Base-by-base conservation (phyloP, 108 stramenopile genomes). In the Cyclotella baltica region DNA sequence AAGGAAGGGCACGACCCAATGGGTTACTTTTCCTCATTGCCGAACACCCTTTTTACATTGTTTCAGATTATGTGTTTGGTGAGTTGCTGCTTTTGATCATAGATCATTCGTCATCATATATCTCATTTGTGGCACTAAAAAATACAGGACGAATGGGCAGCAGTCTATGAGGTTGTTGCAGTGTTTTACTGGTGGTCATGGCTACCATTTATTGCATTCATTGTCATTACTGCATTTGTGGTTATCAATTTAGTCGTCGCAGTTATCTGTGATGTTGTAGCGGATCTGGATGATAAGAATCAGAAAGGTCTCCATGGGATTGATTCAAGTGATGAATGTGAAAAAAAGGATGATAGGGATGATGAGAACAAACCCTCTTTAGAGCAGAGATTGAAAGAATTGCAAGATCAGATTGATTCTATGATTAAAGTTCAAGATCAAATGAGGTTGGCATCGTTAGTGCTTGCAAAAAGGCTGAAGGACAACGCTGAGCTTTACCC, bases 31-130 rank as follows among this genome's bases (percentile, higher is more conserved):
- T 46, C 37, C 5, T 67, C 84, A 20, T 66, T 93, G 37, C 77
- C 81, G 37, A 23, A 33, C 20, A 84, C 92, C 8, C 78, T 90
- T 2, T 89, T 90, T 43, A 88, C 92, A 3, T 84, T 86, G 51
- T 84, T 89, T 67, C 76, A 92, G 72, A 85, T 90, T 77, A 90
- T 92, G 88, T 90, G 89, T 18, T 75, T 92, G 72, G 92, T 78
- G 27, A 71, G 76, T 75, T n/a, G 19, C 34, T 23, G 56, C 15
- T 59, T 30, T 30, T n/a, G 11, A 52, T 4, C 51, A 52, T 13
- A 52, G 11, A 4, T 10, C n/a, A 10, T 43, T 43, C 13, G 40
- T 43, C 40, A 43, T 43, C 40, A 43, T 43, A 8, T 8, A 13
- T 43, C 13, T 43, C 10, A 8, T 43, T 13, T 52, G 4, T 52